These are phyloP conservation scores for Pseudogymnoascus pannorum DNA, from an alignment of 2,329 filamentous ascomycete species.

Conservation along the genomic window DNA sequence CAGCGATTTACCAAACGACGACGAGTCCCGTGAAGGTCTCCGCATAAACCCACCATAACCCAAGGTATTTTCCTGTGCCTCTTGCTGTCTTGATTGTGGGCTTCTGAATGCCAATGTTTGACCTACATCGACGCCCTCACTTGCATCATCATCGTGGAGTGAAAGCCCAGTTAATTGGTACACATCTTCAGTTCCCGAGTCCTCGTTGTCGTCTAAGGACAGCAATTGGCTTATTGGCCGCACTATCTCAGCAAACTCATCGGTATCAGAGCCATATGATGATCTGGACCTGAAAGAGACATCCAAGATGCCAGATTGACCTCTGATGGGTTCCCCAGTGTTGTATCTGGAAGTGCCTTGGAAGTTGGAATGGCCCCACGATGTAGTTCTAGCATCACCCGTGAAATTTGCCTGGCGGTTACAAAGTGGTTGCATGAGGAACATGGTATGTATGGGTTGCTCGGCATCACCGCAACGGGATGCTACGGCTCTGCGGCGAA, in stretches of 20 bases:
- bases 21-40: constrained; percentile 15
- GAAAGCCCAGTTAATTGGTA: background rate
- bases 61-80: constrained; percentile 20
- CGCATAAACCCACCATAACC: constrained; percentile 26
- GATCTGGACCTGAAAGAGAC: background rate
- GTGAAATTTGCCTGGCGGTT: background rate
- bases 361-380: background rate
- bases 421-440: background rate
- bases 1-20: constrained; percentile 4
- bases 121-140: background rate
- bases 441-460: background rate
- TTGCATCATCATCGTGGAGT: background rate
- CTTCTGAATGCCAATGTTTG: background rate
- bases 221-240: background rate
- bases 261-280: background rate
- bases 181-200: background rate
- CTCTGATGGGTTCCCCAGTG: background rate
- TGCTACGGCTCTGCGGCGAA: background rate
- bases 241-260: background rate
- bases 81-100: background rate
- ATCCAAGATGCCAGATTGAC: background rate
- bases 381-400: background rate
- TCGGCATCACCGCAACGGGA: background rate
- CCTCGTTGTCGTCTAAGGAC: background rate
- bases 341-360: background rate